These are phyloP conservation scores for Mycena citricolor DNA, from an alignment of 1,284 basidiomycete species.

Conservation along the genomic window DNA sequence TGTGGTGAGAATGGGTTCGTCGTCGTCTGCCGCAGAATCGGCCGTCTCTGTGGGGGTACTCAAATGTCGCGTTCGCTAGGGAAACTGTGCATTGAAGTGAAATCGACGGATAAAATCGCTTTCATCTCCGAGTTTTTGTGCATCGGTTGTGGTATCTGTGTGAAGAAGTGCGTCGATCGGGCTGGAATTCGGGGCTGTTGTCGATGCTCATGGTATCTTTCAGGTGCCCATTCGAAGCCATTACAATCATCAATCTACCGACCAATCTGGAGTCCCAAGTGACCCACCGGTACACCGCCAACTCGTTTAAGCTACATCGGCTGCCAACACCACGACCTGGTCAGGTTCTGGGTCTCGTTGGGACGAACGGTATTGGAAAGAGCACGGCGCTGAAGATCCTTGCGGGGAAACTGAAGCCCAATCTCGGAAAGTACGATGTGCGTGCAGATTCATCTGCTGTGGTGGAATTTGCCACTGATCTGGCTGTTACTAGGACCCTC, in stretches of 20 bases:
- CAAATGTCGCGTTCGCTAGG: constrained; percentile 49
- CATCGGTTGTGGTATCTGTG: constrained; percentile 97
- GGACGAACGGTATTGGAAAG: constrained; percentile 98
- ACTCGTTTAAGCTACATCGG: constrained; percentile 97
- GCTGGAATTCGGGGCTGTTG: constrained; percentile 14
- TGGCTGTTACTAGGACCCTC: constrained; percentile 68
- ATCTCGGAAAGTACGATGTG: constrained; percentile 87
- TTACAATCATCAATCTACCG: constrained; percentile 95
- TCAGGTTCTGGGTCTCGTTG: constrained; percentile 93
- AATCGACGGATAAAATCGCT: constrained; percentile 90
- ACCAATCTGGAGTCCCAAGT: constrained; percentile 94
- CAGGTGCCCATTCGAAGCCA: constrained; percentile 97
- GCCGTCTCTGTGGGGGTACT: background rate
- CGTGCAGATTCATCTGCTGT: constrained; percentile 30
- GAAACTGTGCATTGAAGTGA: constrained; percentile 97
- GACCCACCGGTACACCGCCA: constrained; percentile 95
- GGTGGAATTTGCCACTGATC: constrained; percentile 2
- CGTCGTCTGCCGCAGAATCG: background rate
- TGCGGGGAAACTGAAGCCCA: constrained; percentile 94
- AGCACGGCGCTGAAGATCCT: constrained; percentile 94
- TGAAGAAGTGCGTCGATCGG: constrained; percentile 78
- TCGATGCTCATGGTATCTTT: constrained; percentile 13
- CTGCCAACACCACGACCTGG: constrained; percentile 93
- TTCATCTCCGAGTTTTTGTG: constrained; percentile 97
- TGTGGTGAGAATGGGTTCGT: constrained; percentile 94